Percentiles rank a stretch among this genome's conserved stretches.
These are phyloP conservation scores for Amorphotheca resinae DNA, from an alignment of 495 filamentous ascomycete species.

Conservation along the genomic window DNA sequence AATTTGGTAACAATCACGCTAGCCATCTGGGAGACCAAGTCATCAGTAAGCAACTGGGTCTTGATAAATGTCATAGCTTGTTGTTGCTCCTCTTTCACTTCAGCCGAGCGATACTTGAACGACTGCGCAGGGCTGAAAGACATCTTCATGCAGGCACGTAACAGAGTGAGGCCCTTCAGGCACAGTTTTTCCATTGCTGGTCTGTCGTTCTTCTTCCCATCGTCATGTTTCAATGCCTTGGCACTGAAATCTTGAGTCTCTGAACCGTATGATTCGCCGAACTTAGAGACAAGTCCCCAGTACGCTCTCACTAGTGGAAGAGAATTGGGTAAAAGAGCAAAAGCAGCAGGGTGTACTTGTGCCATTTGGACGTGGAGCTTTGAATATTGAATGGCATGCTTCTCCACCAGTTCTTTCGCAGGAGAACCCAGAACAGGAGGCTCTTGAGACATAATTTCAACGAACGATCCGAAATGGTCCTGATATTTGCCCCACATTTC, in stretches of 20 bases:
- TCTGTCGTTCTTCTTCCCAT: slow-evolving; percentile 39
- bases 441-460: slow-evolving; percentile 36
- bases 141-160: slow-evolving; percentile 76
- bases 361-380: slow-evolving; percentile 87
- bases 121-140: slow-evolving; percentile 66
- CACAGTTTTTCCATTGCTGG: slow-evolving; percentile 61
- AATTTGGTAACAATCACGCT: slow-evolving; percentile 74
- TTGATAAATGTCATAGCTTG: slow-evolving; percentile 52
- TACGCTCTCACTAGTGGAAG: slow-evolving; percentile 63
- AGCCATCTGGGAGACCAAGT: slow-evolving; percentile 65
- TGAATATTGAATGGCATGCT: slow-evolving; percentile 76
- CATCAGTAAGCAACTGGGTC: slow-evolving; percentile 55
- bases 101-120: slow-evolving; percentile 63
- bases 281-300: slow-evolving; percentile 64
- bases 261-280: slow-evolving; percentile 52
- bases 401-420: slow-evolving; percentile 48
- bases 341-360: slow-evolving; percentile 59
- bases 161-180: slow-evolving; percentile 66
- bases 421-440: slow-evolving; percentile 32
- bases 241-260: slow-evolving; percentile 24
- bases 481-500: slow-evolving; percentile 64
- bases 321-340: slow-evolving; percentile 67
- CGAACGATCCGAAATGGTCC: slow-evolving; percentile 58
- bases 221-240: slow-evolving; percentile 31
- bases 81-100: slow-evolving; percentile 58